Conservation (phyloP, 1,284 basidiomycete genomes). For the Albatrellus sp. region DNA sequence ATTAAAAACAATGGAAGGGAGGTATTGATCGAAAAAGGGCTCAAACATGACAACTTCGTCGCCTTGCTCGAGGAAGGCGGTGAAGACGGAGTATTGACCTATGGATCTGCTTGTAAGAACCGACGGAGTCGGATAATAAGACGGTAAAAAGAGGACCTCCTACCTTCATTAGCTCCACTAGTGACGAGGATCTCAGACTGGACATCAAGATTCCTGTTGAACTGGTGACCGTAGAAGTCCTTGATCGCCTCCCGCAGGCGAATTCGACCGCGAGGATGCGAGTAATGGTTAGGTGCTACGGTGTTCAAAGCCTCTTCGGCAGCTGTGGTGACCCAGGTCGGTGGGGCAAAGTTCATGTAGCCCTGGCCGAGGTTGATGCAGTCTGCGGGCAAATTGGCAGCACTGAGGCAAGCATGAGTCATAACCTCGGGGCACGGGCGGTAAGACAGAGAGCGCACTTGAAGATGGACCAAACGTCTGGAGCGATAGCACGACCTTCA, state of each 20-base stretch:
- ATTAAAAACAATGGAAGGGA: constrained; percentile 86
- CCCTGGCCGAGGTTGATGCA: constrained; percentile 91
- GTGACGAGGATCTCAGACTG: constrained; percentile 90
- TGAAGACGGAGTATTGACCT: constrained; percentile 87
- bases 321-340: constrained; percentile 71
- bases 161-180: constrained; percentile 92
- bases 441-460: constrained; percentile 42
- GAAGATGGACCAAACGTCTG: constrained; percentile 90
- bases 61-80: constrained; percentile 78
- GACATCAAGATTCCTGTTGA: constrained; percentile 66
- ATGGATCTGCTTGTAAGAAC: constrained; percentile 5
- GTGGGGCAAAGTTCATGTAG: constrained; percentile 89
- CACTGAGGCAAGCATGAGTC: constrained; percentile 33
- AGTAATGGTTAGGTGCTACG: constrained; percentile 77
- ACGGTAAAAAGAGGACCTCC: constrained; percentile 9
- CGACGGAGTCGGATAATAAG: neutral
- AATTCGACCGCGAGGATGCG: constrained; percentile 80
- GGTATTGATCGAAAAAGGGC: constrained; percentile 97
- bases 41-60: constrained; percentile 99
- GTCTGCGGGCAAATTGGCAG: constrained; percentile 72
- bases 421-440: constrained; percentile 2
- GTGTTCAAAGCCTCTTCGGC: constrained; percentile 60
- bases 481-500: constrained; percentile 63
- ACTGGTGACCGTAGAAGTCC: constrained; percentile 60
- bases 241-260: constrained; percentile 80